Conservation (phyloP, 345 rosid genomes). For the Melastoma malabathricum region DNA sequence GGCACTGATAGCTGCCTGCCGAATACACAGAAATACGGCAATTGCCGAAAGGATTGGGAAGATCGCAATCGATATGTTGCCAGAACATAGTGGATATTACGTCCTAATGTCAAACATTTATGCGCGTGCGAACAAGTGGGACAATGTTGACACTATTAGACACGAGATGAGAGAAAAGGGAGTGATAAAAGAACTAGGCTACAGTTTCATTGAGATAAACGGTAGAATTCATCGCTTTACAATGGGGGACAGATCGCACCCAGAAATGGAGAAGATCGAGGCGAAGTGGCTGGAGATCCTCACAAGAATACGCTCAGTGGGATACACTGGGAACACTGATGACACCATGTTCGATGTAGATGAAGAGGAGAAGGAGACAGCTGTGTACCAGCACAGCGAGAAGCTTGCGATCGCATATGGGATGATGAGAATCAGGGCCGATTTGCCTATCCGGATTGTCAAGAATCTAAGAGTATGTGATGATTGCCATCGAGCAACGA, state of each 20-base stretch:
- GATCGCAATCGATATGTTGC: slow-evolving; percentile 35
- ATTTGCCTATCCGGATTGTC: slow-evolving; percentile 33
- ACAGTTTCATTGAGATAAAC: slow-evolving; percentile 44
- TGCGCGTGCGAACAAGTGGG: slow-evolving; percentile 52
- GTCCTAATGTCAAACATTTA: slow-evolving; percentile 61
- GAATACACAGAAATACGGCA: slow-evolving; percentile 45
- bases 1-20: slow-evolving; percentile 71
- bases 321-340: slow-evolving; percentile 35
- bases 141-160: slow-evolving; percentile 32
- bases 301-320: slow-evolving; percentile 32
- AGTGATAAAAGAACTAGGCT: slow-evolving; percentile 42
- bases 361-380: slow-evolving; percentile 60
- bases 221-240: slow-evolving; percentile 46
- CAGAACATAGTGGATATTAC: slow-evolving; percentile 64
- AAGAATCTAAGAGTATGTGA: slow-evolving; percentile 72
- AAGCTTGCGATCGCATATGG: slow-evolving; percentile 64
- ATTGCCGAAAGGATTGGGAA: slow-evolving; percentile 51
- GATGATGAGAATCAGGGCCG: slow-evolving; percentile 31
- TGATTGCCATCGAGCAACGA: slow-evolving; percentile 62
- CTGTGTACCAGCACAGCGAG: slow-evolving; percentile 53
- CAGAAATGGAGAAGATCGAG: slow-evolving; percentile 42
- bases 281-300: slow-evolving; percentile 53
- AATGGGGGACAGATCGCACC: slow-evolving; percentile 44
- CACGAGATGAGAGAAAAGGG: slow-evolving; percentile 52
- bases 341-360: slow-evolving; percentile 61